Base-by-base conservation (phyloP, 192 early-diverging fungal species). In the Coemansia biformis region DNA sequence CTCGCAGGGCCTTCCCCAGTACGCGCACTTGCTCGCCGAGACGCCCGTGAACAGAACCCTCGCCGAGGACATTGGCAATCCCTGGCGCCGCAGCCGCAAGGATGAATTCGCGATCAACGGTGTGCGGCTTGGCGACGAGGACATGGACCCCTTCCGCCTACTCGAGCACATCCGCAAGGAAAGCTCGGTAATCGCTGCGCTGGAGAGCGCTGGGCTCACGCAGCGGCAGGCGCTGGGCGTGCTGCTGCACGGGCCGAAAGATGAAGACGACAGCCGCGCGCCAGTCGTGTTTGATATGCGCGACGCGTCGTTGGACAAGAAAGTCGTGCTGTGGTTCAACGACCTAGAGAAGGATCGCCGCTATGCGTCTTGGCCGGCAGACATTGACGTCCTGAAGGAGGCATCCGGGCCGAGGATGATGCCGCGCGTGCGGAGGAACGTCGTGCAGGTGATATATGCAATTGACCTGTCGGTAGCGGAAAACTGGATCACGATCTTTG, bases 1-100 rank as follows among this genome's bases (percentile, higher is more conserved):
- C 4, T 63, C 84, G 5, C 90, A 91, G 57, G 81, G 95, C 59
- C 87, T 95, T 54, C 96, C 93, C 3, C 91, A 90, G 49, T 87
- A 89, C 52, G 87, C 91, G 5, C 86, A 92, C 51, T 57, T 80
- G 22, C 62, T 96, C 16, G 75, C 82, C 1, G 56, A 57, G 15
- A 40, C 83, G n/a, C 51, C 48, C 0, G 14, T 87, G 2, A 76
- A 82, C 50, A 40, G 54, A 10, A 63, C 77, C 5, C 50, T 85
- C 0, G 59, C 48, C 13, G 30, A 48, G 1, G 76, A 77, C 15
- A 65, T 83, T 19, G 19, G 46, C 15, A 17, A 24, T 8, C 63
- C 78, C 40, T 35, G 53, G 33, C 42, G 52, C 31, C 44, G 41
- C 11, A 30, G 45, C 7, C 28, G 46, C 13, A 39, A 38, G 16